Base-by-base conservation (phyloP, 2,329 filamentous ascomycete genomes). In the Trichoderma asperellum region DNA sequence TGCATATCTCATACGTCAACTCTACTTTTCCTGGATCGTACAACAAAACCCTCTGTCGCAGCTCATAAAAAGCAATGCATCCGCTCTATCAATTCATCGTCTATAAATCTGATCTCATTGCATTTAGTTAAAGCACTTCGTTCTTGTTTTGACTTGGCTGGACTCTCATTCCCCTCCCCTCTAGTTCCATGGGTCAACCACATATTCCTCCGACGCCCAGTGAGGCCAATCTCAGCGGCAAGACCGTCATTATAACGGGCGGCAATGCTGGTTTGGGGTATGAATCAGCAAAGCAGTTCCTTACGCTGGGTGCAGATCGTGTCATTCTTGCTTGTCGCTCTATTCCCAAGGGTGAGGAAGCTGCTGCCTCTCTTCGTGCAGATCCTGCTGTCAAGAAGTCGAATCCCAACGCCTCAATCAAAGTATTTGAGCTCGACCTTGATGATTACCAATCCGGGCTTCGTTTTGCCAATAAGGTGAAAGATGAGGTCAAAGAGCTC, bases 171-270 rank as follows among this genome's bases (percentile, higher is more conserved):
- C 18, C 5, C 5, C 7, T n/a, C 35, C n/a, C 11, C 1, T 14
- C n/a, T 8, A 18, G 14, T 5, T 18, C 37, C 18, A 58, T 66
- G 37, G 63, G 53, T 11, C 63, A 66, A 5, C 63, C 63, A 35
- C 37, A 8, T 35, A 58, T 66, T n/a, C 63, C 63, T n/a, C 29
- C 63, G 14, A 66, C 53, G 3, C 63, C 63, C 1, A 14, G 6
- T 14, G 63, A 43, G 10, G 21, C 18, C 16, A 57, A 27, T 35
- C 18, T 58, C 29, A 21, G 52, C 21, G 63, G 63, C 21, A 66
- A 66, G 35, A 66, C 53, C 24, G 10, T 66, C 63, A 66, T 66
- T 16, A 49, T 66, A 52, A 66, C 63, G 8, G 63, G 63, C 4
- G 63, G 63, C 8, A 58, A 66, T 49, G 12, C 53, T 58, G 63